These are phyloP conservation scores for Pseudogymnoascus sp. DNA, from an alignment of 2,329 filamentous ascomycete genomes.

Conservation along the genomic window DNA sequence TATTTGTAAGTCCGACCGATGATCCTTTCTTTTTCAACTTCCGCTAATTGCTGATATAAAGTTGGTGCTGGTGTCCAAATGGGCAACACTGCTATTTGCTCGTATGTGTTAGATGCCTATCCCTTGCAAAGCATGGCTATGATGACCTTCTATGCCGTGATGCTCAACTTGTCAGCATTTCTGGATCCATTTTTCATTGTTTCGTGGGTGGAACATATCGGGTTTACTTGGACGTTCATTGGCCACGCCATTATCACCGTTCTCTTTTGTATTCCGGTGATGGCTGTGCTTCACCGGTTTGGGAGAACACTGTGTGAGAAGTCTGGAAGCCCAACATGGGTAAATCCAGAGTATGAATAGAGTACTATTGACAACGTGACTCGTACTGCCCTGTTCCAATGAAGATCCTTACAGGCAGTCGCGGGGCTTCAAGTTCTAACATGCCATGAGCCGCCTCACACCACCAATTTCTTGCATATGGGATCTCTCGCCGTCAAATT, in stretches of 20 bases:
- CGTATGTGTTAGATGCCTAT: constrained; percentile 48
- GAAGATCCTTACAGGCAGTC: no score
- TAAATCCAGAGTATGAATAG: background rate
- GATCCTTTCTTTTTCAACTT: background rate
- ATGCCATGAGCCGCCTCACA: no score
- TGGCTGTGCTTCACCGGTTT: constrained; percentile 20
- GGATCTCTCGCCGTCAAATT: no score
- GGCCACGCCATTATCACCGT: constrained; percentile 25
- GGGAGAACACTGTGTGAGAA: constrained; percentile 15
- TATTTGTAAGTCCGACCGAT: constrained; percentile 34
- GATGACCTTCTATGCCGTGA: constrained; percentile 45
- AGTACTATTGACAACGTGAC: background rate
- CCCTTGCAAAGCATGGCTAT: constrained; percentile 45
- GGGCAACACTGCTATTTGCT: constrained; percentile 44
- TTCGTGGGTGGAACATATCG: constrained; percentile 19
- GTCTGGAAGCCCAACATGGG: background rate
- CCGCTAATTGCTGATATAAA: constrained; percentile 16
- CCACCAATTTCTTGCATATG: no score
- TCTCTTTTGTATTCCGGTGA: constrained; percentile 19
- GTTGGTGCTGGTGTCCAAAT: constrained; percentile 48
- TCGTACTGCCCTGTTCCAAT: no score
- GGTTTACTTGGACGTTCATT: constrained; percentile 26
- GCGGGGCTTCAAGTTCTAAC: no score
- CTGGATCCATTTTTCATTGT: constrained; percentile 24
- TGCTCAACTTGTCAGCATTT: constrained; percentile 34